Conservation (phyloP, 495 filamentous ascomycete species). For the Filosporella fistucella region DNA sequence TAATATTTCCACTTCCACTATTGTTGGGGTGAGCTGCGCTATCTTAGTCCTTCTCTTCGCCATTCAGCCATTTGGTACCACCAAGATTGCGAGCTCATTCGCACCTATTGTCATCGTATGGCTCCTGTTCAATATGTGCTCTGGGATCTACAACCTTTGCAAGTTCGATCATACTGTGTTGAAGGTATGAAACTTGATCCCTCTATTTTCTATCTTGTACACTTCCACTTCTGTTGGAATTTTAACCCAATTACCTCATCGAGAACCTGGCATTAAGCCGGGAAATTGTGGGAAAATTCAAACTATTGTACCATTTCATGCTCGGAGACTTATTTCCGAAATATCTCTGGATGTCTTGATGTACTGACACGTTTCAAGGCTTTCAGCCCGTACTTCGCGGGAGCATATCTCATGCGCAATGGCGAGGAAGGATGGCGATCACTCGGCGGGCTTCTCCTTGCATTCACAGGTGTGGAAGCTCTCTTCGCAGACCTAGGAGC, state of each 20-base stretch:
- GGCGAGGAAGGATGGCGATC: conserved; percentile 58
- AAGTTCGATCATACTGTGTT: conserved; percentile 61
- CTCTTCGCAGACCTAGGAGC: conserved; percentile 73
- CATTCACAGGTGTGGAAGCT: conserved; percentile 72
- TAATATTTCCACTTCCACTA: conserved; percentile 42
- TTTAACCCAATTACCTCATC: too few relatives aligned
- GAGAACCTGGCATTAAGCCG: too few relatives aligned
- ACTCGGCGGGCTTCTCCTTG: conserved; percentile 65
- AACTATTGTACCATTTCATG: too few relatives aligned
- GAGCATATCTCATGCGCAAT: conserved; percentile 57
- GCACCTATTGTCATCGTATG: conserved; percentile 72
- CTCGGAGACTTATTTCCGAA: too few relatives aligned
- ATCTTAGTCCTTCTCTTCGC: conserved; percentile 65
- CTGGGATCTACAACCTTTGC: conserved; percentile 68
- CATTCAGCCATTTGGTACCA: conserved; percentile 66
- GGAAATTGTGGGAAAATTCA: too few relatives aligned
- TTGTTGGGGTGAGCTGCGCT: conserved; percentile 63
- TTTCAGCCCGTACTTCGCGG: conserved; percentile 62
- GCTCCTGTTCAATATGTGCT: conserved; percentile 61
- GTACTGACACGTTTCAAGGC: conserved; percentile 50
- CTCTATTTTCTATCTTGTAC: too few relatives aligned
- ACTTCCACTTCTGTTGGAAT: too few relatives aligned
- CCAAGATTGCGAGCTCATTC: conserved; percentile 59
- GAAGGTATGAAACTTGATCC: neutral
- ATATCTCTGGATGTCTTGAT: too few relatives aligned